A percentile compares a stretch with the other conserved stretches of the same genome.
Evolutionary conservation across 129 eudicot genomes (phyloP).

Genomic region (Centrapalus pauciflorus): DNA sequence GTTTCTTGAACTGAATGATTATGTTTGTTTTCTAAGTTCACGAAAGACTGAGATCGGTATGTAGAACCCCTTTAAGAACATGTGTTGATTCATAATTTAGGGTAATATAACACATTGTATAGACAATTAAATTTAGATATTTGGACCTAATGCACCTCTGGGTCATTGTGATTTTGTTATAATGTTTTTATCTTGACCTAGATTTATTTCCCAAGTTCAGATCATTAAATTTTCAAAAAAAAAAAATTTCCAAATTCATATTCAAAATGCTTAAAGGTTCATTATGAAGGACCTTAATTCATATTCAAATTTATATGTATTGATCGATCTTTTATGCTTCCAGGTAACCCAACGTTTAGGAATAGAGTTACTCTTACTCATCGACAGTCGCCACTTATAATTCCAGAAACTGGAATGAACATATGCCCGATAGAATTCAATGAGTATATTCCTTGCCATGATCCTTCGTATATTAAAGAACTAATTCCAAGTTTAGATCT

Average conservation of each 20-base stretch:
- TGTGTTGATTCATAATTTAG: not conserved
- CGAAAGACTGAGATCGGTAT: not conserved
- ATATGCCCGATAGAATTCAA: slow-evolving; percentile 77
- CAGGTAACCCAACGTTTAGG: slow-evolving; percentile 52
- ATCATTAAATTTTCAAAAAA: too few relatives aligned
- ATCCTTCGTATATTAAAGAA: slow-evolving; percentile 51
- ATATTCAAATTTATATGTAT: not conserved
- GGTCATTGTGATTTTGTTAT: too few relatives aligned
- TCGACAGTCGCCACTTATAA: slow-evolving; percentile 39
- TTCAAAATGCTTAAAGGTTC: too few relatives aligned
- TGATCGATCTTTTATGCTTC: slow-evolving; percentile 20
- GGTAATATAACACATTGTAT: too few relatives aligned
- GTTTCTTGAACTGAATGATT: not conserved
- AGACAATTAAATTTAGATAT: not conserved
- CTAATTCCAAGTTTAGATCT: slow-evolving; percentile 62
- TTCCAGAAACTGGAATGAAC: slow-evolving; percentile 74
- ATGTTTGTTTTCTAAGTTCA: not conserved
- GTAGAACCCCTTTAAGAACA: not conserved
- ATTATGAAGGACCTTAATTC: too few relatives aligned
- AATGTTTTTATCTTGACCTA: too few relatives aligned
- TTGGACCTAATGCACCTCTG: too few relatives aligned
- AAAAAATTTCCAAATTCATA: too few relatives aligned
- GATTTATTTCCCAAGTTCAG: too few relatives aligned
- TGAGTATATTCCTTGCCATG: slow-evolving; percentile 90
- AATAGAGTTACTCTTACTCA: slow-evolving; percentile 60